Base-by-base conservation (phyloP, 345 rosid species). In the Corchorus capsularis region DNA sequence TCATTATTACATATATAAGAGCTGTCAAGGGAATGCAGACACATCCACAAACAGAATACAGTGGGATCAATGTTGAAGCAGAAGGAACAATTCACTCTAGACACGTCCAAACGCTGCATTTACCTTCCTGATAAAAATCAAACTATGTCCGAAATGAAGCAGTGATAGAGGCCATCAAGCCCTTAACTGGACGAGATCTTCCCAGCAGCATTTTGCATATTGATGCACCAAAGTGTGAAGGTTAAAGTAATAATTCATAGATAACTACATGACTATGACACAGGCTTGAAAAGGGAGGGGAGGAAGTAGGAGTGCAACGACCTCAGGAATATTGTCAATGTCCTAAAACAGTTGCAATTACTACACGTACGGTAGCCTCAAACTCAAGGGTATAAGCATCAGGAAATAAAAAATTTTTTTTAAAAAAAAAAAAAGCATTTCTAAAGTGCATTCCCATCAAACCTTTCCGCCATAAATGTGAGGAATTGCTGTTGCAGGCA, bases 181-280 rank as follows among this genome's bases (percentile, higher is more conserved):
- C 92, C 89, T 81, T 87, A 91, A 88, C 88, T 82, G 90, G 92
- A 82, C 65, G 92, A 90, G 89, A 86, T 89, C 97, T 93, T 96
- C 97, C 88, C 91, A 86, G 95, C 94, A 88, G 97, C 92, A 91
- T 82, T 89, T 93, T 88, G 92, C 91, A 87, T 84, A 91, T 87
- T 85, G 96, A 91, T 83, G 88, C 86, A 87, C 89, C 97, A 77
- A 37, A 84, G 77, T 86, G 89, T 93, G 83, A 85, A 82, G 84
- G 84, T 84, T 83, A 81, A 89, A 86, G 81, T 39, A 82, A 88
- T 73, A 78, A 72, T 75, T 75, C 71, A 79, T 75, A 76, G 73
- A 78, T 49, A 69, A 86, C 88, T 85, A 86, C 32, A 45, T 50
- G 76, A 80, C 85, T 86, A 86, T 11, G 80, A 82, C 57, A 64